These are phyloP conservation scores for Austroboletus rostrupii DNA, from an alignment of 1,284 basidiomycete genomes.

Conservation along the genomic window DNA sequence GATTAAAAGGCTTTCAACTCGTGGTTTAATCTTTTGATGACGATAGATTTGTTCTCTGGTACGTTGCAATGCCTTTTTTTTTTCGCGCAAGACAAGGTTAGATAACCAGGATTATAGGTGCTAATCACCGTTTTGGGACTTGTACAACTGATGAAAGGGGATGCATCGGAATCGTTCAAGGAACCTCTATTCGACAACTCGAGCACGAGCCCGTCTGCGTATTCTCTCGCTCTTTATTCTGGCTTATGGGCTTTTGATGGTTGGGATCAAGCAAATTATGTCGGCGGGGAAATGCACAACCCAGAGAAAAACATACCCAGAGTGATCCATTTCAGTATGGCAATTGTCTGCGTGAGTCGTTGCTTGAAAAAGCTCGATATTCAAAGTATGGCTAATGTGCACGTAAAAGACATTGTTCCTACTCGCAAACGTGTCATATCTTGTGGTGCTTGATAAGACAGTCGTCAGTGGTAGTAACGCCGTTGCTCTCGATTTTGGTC, in stretches of 20 bases:
- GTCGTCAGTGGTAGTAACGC: constrained; percentile 83
- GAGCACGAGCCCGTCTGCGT: constrained; percentile 75
- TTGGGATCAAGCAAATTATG: constrained; percentile 89
- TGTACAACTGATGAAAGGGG: constrained; percentile 67
- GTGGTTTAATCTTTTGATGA: not conserved
- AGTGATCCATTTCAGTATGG: constrained; percentile 87
- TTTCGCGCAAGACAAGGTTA: not conserved
- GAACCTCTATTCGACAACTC: constrained; percentile 72
- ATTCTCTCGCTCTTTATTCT: constrained; percentile 92
- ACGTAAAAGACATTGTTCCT: constrained; percentile 63
- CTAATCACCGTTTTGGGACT: constrained; percentile 72
- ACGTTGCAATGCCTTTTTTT: constrained; percentile 20
- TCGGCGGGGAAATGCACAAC: constrained; percentile 88
- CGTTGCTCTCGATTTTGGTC: constrained; percentile 92
- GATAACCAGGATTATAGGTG: constrained; percentile 40
- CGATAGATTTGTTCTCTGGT: constrained; percentile 56
- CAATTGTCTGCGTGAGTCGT: constrained; percentile 60
- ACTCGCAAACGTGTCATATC: constrained; percentile 86
- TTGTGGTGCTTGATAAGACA: constrained; percentile 84
- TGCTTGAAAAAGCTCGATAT: not conserved
- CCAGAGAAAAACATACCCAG: constrained; percentile 85
- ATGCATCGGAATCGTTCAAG: constrained; percentile 59
- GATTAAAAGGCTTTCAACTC: constrained; percentile 1
- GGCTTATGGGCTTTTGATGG: constrained; percentile 96
- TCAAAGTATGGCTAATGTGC: not conserved